Conservation (phyloP, 106 monocot genomes). For the Apostasia shenzhenica region DNA sequence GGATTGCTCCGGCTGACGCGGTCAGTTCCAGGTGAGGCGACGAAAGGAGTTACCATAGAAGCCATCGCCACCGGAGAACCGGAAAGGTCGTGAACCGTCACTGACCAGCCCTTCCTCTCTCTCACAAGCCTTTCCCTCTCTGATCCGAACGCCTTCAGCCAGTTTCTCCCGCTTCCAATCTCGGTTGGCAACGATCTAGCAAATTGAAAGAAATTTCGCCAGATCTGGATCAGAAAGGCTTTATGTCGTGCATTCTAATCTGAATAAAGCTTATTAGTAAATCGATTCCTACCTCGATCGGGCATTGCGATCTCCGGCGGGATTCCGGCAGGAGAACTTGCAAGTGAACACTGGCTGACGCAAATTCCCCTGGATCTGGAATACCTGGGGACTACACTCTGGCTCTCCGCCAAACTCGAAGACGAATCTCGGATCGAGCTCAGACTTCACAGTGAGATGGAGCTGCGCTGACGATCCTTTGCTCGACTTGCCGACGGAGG, state of each 20-base stretch:
- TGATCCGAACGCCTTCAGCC: constrained; percentile 56
- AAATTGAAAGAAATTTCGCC: neutral
- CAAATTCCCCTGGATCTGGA: constrained; percentile 60
- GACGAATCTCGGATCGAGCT: constrained; percentile 78
- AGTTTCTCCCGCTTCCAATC: constrained; percentile 19
- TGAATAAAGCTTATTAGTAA: neutral
- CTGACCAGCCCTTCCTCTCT: constrained; percentile 84
- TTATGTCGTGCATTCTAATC: neutral
- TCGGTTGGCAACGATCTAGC: constrained; percentile 53
- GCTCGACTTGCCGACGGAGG: constrained; percentile 24
- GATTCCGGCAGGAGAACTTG: constrained; percentile 68
- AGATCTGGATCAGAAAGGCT: neutral
- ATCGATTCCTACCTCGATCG: constrained; percentile 34
- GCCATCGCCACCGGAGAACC: constrained; percentile 87
- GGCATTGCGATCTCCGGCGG: constrained; percentile 31
- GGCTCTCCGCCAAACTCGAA: constrained; percentile 93
- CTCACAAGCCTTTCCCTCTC: constrained; percentile 54
- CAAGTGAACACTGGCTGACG: constrained; percentile 93
- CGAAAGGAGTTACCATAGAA: constrained; percentile 90
- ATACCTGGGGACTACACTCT: constrained; percentile 90
- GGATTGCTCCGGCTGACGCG: constrained; percentile 82
- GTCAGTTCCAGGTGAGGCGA: constrained; percentile 77
- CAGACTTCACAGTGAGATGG: constrained; percentile 48
- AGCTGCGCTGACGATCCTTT: constrained; percentile 27
- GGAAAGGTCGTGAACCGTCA: constrained; percentile 87